Percentiles rank a stretch among this genome's conserved stretches.
These are phyloP conservation scores for Rhypophila decipiens DNA, from an alignment of 495 filamentous ascomycete species.

Conservation along the genomic window DNA sequence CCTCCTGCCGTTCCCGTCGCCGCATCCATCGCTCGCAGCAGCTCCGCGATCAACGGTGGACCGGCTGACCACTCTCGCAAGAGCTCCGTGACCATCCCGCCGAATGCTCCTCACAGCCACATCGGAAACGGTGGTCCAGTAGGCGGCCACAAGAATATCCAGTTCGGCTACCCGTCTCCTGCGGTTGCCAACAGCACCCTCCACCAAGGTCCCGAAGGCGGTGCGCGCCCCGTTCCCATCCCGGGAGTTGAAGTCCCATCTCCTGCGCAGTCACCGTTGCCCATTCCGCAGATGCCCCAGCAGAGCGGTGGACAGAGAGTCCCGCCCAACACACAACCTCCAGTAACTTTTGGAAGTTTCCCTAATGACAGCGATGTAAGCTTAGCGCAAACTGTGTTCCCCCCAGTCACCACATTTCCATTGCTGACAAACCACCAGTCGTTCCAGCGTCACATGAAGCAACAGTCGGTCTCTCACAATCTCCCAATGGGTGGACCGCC, in stretches of 20 bases:
- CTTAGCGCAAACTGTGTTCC: constrained; percentile 12
- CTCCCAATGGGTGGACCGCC: constrained; percentile 61
- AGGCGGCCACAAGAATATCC: constrained; percentile 49
- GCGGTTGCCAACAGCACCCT: constrained; percentile 56
- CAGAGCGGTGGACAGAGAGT: constrained; percentile 81
- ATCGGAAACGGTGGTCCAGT: constrained; percentile 67
- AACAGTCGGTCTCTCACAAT: constrained; percentile 45
- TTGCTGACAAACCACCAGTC: constrained; percentile 26
- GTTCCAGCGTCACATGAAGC: constrained; percentile 50
- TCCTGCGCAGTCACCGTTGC: constrained; percentile 74
- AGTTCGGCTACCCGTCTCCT: constrained; percentile 80
- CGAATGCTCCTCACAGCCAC: constrained; percentile 65
- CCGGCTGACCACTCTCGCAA: constrained; percentile 68
- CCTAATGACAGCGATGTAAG: constrained; percentile 69
- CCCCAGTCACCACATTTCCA: neutral
- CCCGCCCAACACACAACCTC: constrained; percentile 58
- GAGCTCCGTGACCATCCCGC: constrained; percentile 80
- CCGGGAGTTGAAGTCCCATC: constrained; percentile 60
- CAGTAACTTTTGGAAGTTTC: constrained; percentile 76
- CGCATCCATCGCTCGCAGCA: constrained; percentile 56
- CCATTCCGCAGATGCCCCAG: constrained; percentile 75
- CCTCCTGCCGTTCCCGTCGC: constrained; percentile 56
- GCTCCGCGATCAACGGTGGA: constrained; percentile 49
- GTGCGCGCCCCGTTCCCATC: constrained; percentile 59
- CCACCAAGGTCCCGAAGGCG: constrained; percentile 41